Base-by-base conservation (phyloP, 306 rosid genomes). In the Corylus americana region DNA sequence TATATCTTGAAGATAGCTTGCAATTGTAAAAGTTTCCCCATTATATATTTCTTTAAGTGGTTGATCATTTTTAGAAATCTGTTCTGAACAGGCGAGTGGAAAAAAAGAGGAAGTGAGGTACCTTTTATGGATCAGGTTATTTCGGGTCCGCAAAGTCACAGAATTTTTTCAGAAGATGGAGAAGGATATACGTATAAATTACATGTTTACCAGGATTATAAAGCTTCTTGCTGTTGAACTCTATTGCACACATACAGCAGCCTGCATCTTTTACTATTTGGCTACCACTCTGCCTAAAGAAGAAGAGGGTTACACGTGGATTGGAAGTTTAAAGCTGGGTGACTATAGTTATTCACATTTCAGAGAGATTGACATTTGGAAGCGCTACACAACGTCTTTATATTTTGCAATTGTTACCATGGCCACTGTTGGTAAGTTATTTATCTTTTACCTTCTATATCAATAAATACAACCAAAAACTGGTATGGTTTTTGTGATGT, bases 191-290 rank as follows among this genome's bases (percentile, higher is more conserved):
- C 97, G 99, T 50, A 64, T 95, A 42, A 95, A 90, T 72, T 95
- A 95, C 73, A 83, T 88, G 82, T 88, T 88, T 79, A 86, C 98
- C 9, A 84, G 99, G 85, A 90, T 93, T 83, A 55, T 86, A 44
- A 95, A 95, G 85, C 97, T 95, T 73, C 4, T 95, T 42, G 98
- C 63, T 16, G 99, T 95, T 83, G 99, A 95, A 77, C 94, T 95
- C 81, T 95, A 93, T 78, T 95, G 99, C 89, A 95, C 98, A 22
- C 99, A 95, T 77, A 90, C 98, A 16, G 99, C 98, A 20, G 99
- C 99, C 63, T 95, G 99, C 91, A 93, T 93, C 75, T 95, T 95
- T 86, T 95, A 95, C 88, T 95, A 88, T 73, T 86, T 95, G 90
- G 99, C 99, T 62, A 95, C 99, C 39, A 95, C 99, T 64, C 80